These are phyloP conservation scores for Naganishia kalamii DNA, from an alignment of 768 basidiomycete species.

Conservation along the genomic window DNA sequence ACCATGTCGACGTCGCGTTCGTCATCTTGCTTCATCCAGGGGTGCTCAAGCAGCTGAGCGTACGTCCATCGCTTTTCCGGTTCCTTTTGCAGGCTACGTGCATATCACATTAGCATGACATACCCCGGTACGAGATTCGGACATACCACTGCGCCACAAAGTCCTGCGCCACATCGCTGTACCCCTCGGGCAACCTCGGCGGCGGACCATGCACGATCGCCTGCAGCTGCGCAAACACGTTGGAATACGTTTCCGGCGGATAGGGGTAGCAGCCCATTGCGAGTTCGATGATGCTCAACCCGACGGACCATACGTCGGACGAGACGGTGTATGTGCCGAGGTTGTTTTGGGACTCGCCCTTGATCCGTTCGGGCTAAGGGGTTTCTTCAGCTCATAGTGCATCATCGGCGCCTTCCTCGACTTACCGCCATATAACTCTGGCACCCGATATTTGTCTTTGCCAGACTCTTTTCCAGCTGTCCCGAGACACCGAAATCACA, in stretches of 20 bases:
- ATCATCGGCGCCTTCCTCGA: slow-evolving; percentile 24
- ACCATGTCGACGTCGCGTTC: slow-evolving; percentile 71
- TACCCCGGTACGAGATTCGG: too few species aligned
- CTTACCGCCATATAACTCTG: slow-evolving; percentile 97
- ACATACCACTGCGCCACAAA: slow-evolving; percentile 68
- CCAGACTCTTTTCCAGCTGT: slow-evolving; percentile 89
- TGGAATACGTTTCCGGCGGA: slow-evolving; percentile 92
- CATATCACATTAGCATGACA: neutral
- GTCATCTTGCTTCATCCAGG: slow-evolving; percentile 63
- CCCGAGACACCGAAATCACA: slow-evolving; percentile 99
- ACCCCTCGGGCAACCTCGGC: slow-evolving; percentile 71
- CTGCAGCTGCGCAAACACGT: slow-evolving; percentile 93
- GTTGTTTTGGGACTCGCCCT: slow-evolving; percentile 81
- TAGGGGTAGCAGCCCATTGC: slow-evolving; percentile 85
- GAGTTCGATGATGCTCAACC: slow-evolving; percentile 87
- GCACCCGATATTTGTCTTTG: slow-evolving; percentile 97
- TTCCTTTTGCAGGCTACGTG: slow-evolving; percentile 61
- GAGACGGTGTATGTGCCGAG: slow-evolving; percentile 88
- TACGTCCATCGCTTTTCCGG: slow-evolving; percentile 76
- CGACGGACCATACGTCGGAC: slow-evolving; percentile 93
- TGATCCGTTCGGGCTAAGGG: slow-evolving; percentile 82
- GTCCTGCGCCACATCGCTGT: slow-evolving; percentile 64
- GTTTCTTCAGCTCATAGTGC: neutral
- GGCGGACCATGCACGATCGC: slow-evolving; percentile 94
- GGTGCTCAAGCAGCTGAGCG: slow-evolving; percentile 71